A percentile compares a stretch with the other conserved stretches of the same genome.
Conservation (phyloP, 352 stramenopile species). For the Peronospora destructor region DNA sequence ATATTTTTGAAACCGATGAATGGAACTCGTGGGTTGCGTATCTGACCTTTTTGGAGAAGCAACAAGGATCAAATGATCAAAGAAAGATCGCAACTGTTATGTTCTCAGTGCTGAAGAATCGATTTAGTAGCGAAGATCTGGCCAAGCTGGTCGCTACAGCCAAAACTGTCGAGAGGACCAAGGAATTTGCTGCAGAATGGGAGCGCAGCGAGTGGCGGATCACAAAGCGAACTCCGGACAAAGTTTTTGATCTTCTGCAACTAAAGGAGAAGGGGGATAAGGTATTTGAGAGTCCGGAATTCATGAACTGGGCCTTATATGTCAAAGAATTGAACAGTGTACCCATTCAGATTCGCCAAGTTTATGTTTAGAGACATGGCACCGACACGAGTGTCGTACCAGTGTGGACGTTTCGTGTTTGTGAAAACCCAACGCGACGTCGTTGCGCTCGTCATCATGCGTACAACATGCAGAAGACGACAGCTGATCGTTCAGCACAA, state of each 20-base stretch:
- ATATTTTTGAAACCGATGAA: background rate
- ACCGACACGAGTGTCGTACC: too few species aligned
- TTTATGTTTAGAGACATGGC: too few species aligned
- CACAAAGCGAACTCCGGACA: background rate
- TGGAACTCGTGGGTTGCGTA: constrained; percentile 1
- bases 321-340: background rate
- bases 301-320: background rate
- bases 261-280: background rate
- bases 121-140: background rate
- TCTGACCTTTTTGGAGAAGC: background rate
- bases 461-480: too few species aligned
- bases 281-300: background rate
- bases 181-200: background rate
- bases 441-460: too few species aligned
- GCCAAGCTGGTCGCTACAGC: background rate
- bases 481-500: too few species aligned
- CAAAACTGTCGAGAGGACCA: background rate
- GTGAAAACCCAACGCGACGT: too few species aligned
- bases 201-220: background rate
- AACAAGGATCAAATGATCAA: background rate
- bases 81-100: background rate
- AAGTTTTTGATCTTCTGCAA: constrained; percentile 3
- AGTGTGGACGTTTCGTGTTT: too few species aligned
- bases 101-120: background rate
- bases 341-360: too few species aligned